Percentiles rank a stretch among this genome's conserved stretches.
Conservation (phyloP, 2,329 filamentous ascomycete species). For the Beauveria asiatica region DNA sequence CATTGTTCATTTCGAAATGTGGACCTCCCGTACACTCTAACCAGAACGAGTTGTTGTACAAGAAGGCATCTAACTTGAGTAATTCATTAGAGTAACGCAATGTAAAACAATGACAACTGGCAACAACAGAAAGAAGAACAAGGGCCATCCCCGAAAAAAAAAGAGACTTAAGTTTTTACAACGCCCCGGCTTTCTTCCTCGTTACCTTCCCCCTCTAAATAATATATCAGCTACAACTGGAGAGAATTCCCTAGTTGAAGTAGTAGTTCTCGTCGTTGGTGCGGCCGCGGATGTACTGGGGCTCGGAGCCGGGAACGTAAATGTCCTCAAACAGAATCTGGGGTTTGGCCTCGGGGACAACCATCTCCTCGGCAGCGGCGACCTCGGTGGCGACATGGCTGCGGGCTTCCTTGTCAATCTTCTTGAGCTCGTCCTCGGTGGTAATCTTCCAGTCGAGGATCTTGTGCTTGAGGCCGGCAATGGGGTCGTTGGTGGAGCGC, state of each 20-base stretch:
- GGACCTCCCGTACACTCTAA: not conserved
- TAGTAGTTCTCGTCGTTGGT: constrained; percentile 92
- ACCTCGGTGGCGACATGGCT: constrained; percentile 82
- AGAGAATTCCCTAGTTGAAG: constrained; percentile 49
- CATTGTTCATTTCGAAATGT: not conserved
- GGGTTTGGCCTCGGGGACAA: constrained; percentile 64
- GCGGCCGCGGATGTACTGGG: constrained; percentile 77
- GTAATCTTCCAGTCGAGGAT: constrained; percentile 91
- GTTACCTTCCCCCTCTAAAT: not conserved
- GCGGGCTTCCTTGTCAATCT: constrained; percentile 88
- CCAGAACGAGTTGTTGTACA: constrained; percentile 9
- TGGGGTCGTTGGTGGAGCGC: constrained; percentile 97
- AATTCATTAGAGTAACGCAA: constrained; percentile 8
- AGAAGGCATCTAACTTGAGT: constrained; percentile 3
- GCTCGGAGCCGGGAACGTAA: constrained; percentile 83
- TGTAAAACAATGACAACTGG: constrained; percentile 1
- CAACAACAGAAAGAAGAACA: not conserved
- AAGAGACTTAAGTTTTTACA: not conserved
- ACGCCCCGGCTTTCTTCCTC: not conserved
- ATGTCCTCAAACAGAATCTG: constrained; percentile 94
- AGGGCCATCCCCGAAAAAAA: not conserved
- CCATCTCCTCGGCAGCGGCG: constrained; percentile 81
- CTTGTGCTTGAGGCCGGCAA: constrained; percentile 96
- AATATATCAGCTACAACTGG: not conserved
- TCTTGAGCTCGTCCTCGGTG: constrained; percentile 92